Conservation (phyloP, 2,329 filamentous ascomycete species). For the Penicillium psychrosexuale region DNA sequence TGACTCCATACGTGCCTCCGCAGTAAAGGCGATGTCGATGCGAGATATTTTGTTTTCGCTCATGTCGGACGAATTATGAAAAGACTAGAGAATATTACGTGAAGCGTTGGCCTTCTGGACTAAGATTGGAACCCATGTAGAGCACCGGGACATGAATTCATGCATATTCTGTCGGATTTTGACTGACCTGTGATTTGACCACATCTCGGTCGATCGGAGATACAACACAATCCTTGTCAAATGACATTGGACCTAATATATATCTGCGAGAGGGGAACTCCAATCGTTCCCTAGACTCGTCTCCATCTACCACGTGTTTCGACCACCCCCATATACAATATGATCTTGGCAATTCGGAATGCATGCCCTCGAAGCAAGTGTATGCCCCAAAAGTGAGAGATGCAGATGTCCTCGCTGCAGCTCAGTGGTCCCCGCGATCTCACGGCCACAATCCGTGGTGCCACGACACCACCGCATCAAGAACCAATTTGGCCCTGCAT, state of each 20-base stretch:
- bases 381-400: constrained; percentile 17
- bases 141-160: background rate
- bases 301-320: constrained; percentile 18
- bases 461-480: constrained; percentile 34
- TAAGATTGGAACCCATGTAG: background rate
- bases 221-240: background rate
- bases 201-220: background rate
- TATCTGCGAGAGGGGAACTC: background rate
- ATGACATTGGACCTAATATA: background rate
- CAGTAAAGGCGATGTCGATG: constrained; percentile 6
- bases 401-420: constrained; percentile 21
- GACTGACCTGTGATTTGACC: background rate
- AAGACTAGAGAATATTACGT: constrained; percentile 38
- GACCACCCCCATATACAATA: background rate
- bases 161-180: background rate
- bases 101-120: constrained; percentile 12
- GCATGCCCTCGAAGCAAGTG: background rate
- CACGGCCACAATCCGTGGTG: constrained; percentile 27
- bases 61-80: constrained; percentile 37
- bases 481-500: constrained; percentile 27
- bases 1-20: constrained; percentile 1
- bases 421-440: constrained; percentile 16
- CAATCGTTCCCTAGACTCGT: background rate
- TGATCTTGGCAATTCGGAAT: constrained; percentile 1
- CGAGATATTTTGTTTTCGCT: constrained; percentile 13